Percentiles rank a stretch among this genome's conserved stretches.
Evolutionary conservation across 768 basidiomycete genomes (phyloP).

Genomic region (Leucocoprinus leucothites): DNA sequence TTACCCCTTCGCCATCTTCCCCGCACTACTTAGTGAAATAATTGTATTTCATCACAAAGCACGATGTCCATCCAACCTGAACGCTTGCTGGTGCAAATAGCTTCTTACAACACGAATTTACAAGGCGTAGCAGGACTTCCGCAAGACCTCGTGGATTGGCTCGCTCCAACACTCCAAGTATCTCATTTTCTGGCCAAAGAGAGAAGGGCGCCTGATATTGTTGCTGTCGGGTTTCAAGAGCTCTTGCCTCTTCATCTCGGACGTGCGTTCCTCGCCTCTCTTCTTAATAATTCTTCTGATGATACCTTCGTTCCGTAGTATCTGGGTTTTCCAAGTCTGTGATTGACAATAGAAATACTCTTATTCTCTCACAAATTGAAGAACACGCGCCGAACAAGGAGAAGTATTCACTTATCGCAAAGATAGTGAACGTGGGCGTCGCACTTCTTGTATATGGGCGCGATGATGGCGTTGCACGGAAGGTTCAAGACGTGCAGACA

Average conservation of each 20-base stretch:
- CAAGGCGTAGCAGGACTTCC: conserved; percentile 73
- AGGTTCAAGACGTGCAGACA: conserved; percentile 64
- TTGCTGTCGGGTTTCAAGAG: conserved; percentile 94
- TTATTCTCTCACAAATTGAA: conserved; percentile 76
- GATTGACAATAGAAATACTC: conserved; percentile 62
- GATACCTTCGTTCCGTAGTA: conserved; percentile 40
- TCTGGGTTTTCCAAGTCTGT: conserved; percentile 73
- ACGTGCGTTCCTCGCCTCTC: conserved; percentile 45
- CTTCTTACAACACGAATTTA: conserved; percentile 89
- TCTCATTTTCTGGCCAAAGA: conserved; percentile 66
- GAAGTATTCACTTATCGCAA: conserved; percentile 73
- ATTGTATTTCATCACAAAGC: background rate
- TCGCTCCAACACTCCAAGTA: conserved; percentile 77
- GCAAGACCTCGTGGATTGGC: conserved; percentile 90
- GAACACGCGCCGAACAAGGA: conserved; percentile 68
- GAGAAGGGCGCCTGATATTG: conserved; percentile 72
- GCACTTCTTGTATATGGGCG: conserved; percentile 85
- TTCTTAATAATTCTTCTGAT: background rate
- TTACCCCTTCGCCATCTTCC: background rate
- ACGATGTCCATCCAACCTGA: conserved; percentile 17
- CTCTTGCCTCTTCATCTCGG: conserved; percentile 86
- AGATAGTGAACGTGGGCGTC: conserved; percentile 82
- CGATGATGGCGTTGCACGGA: conserved; percentile 61
- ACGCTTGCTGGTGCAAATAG: conserved; percentile 69
- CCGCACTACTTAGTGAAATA: background rate